Percentiles rank a stretch among this genome's conserved stretches.
These are phyloP conservation scores for Leccinum imitatum DNA, from an alignment of 768 basidiomycete genomes.

Conservation along the genomic window DNA sequence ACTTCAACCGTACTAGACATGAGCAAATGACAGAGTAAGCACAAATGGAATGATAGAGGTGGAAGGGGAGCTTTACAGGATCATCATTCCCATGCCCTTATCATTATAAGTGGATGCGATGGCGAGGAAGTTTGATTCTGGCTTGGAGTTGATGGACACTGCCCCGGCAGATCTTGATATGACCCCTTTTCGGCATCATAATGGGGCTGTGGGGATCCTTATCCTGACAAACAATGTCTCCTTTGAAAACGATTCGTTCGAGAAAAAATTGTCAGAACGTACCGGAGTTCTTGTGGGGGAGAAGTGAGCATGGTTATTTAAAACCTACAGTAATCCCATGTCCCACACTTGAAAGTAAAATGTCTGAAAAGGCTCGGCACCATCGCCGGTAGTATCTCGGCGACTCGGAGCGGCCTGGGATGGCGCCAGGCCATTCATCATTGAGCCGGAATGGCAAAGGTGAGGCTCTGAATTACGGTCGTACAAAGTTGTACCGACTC, in stretches of 20 bases:
- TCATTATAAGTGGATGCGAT: conserved; percentile 5
- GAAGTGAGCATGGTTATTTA: neutral
- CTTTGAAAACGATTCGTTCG: neutral
- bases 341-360: neutral
- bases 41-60: neutral
- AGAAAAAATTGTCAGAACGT: neutral
- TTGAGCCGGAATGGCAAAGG: neutral
- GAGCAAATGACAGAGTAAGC: neutral
- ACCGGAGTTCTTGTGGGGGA: neutral
- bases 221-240: neutral
- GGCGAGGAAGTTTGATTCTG: neutral
- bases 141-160: neutral
- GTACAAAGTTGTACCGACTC: neutral
- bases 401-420: too few species aligned
- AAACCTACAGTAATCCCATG: too few species aligned
- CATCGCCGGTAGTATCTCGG: neutral
- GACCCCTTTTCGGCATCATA: neutral
- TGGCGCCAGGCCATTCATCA: neutral
- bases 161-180: neutral
- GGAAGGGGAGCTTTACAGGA: neutral
- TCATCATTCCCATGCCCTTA: neutral
- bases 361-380: neutral
- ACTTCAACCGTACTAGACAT: conserved; percentile 1
- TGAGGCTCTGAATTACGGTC: neutral
- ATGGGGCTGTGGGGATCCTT: neutral